phyloP scores from a whole-genome alignment of 1,139 yeast genomes.

The Pichia kudriavzevii region DNA sequence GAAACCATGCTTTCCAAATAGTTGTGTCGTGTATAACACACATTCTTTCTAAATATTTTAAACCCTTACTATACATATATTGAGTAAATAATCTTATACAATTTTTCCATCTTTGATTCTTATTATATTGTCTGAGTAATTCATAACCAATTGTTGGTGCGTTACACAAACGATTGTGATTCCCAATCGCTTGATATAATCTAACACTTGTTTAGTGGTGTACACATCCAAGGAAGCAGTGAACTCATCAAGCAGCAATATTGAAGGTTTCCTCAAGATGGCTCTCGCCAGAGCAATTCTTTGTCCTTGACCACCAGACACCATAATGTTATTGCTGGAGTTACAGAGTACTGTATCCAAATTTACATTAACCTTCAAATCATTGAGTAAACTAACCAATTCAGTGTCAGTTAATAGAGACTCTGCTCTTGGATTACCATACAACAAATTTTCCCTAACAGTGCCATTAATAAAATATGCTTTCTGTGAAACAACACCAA shows the following conservation, averaged over 20 bases:
- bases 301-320: slow-evolving; percentile 81
- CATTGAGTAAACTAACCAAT: slow-evolving; percentile 25
- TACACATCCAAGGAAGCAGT: slow-evolving; percentile 70
- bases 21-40: no score
- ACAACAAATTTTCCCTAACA: slow-evolving; percentile 55
- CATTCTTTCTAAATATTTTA: no score
- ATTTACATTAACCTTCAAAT: slow-evolving; percentile 41
- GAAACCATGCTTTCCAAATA: no score
- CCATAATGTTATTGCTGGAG: slow-evolving; percentile 32
- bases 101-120: slow-evolving; percentile 40
- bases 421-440: slow-evolving; percentile 39
- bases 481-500: slow-evolving; percentile 63
- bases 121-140: slow-evolving; percentile 36
- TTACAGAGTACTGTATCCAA: slow-evolving; percentile 59
- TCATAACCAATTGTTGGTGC: slow-evolving; percentile 54
- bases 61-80: slow-evolving; percentile 26
- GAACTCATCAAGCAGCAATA: slow-evolving; percentile 70
- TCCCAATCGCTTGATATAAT: slow-evolving; percentile 27
- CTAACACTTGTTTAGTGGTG: slow-evolving; percentile 36
- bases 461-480: slow-evolving; percentile 62
- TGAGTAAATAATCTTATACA: slow-evolving; percentile 36
- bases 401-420: slow-evolving; percentile 29
- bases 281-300: slow-evolving; percentile 73
- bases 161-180: slow-evolving; percentile 44
- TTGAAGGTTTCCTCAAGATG: slow-evolving; percentile 49